Percentiles rank a stretch among this genome's conserved stretches.
Evolutionary conservation across 129 eudicot species (phyloP).

Genomic region (Centaurea solstitialis): DNA sequence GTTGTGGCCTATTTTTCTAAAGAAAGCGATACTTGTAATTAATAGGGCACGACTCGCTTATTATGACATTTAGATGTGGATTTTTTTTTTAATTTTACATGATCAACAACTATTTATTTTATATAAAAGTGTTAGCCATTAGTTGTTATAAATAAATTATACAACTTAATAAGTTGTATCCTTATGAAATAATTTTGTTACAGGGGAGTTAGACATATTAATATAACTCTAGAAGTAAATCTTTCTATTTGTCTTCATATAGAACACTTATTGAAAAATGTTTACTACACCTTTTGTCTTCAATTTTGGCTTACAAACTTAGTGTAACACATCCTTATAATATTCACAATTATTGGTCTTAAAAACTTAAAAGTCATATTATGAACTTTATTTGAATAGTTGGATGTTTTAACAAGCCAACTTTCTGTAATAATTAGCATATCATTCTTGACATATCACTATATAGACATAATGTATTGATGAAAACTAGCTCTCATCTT

Average conservation of each 20-base stretch:
- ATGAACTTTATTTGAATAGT: not conserved
- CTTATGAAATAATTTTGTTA: not conserved
- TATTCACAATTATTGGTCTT: not conserved
- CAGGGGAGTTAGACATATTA: not conserved
- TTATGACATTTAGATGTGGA: not conserved
- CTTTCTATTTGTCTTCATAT: not conserved
- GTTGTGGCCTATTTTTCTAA: conserved; percentile 13
- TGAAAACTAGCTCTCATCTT: not conserved
- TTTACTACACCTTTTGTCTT: not conserved
- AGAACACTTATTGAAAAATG: not conserved
- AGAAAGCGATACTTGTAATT: not conserved
- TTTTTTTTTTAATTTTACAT: not conserved
- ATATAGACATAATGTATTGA: not conserved
- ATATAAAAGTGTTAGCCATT: not conserved
- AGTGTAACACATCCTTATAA: not conserved
- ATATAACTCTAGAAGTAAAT: not conserved
- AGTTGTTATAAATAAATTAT: not conserved
- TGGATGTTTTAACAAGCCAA: not conserved
- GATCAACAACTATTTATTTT: not conserved
- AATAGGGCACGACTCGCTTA: not conserved
- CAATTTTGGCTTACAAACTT: not conserved
- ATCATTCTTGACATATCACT: not conserved
- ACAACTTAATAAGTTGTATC: not conserved
- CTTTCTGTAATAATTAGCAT: not conserved
- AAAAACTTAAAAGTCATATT: not conserved